phyloP scores from a whole-genome alignment of 345 rosid genomes.

The Psidium guajava region DNA sequence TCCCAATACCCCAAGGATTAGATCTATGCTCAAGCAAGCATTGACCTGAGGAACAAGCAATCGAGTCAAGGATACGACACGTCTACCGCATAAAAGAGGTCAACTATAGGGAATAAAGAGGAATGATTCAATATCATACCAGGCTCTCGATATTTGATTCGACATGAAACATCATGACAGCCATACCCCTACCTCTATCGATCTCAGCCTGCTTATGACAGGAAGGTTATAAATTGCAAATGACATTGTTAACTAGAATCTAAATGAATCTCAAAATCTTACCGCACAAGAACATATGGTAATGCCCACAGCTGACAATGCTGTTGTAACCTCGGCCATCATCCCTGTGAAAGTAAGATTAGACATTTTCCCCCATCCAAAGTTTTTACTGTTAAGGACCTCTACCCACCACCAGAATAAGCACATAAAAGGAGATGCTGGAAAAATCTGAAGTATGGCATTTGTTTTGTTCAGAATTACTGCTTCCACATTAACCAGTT shows the following conservation, averaged over 20 bases:
- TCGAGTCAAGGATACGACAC: background rate
- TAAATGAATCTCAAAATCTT: slow-evolving; percentile 11
- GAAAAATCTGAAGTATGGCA: background rate
- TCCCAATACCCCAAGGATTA: slow-evolving; percentile 76
- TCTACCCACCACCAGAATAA: background rate
- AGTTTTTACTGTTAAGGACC: background rate
- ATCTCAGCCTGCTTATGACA: slow-evolving; percentile 50
- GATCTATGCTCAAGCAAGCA: slow-evolving; percentile 70
- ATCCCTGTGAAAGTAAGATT: slow-evolving; percentile 37
- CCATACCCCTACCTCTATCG: slow-evolving; percentile 86
- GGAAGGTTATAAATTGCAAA: background rate
- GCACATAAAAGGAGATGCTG: background rate
- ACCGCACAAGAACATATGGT: slow-evolving; percentile 86
- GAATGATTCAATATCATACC: slow-evolving; percentile 28
- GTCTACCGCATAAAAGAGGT: background rate
- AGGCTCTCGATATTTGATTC: slow-evolving; percentile 65
- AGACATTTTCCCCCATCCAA: background rate
- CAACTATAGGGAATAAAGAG: background rate
- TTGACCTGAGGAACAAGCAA: slow-evolving; percentile 30
- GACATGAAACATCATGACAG: slow-evolving; percentile 80
- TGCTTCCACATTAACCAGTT: background rate
- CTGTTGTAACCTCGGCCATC: slow-evolving; percentile 82
- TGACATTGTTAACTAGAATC: background rate
- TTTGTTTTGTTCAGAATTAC: background rate
- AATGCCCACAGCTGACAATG: slow-evolving; percentile 56